Conservation (phyloP, 495 filamentous ascomycete genomes). For the Aspergillus leporis region DNA sequence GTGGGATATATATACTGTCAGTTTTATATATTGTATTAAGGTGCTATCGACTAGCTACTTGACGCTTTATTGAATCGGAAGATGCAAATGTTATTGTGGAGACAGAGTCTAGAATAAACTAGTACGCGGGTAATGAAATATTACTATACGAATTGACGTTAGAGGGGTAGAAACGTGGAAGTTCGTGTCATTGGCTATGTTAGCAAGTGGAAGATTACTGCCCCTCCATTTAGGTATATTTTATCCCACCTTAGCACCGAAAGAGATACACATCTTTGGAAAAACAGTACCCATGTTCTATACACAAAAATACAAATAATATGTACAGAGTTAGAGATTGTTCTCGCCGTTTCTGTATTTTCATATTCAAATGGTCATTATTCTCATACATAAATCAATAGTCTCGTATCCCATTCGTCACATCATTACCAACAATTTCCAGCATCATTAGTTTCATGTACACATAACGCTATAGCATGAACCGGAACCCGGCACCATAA, state of each 20-base stretch:
- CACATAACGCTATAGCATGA: slow-evolving; percentile 37
- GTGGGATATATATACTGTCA: no score
- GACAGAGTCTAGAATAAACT: not conserved
- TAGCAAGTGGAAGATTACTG: not conserved
- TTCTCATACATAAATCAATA: no score
- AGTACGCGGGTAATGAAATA: not conserved
- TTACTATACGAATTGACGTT: not conserved
- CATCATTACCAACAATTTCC: not conserved
- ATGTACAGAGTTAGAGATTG: no score
- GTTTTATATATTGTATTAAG: no score
- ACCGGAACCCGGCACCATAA: slow-evolving; percentile 51
- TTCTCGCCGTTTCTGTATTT: not conserved
- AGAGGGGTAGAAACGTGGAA: not conserved
- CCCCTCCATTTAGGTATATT: not conserved
- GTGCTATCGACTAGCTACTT: no score
- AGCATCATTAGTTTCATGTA: slow-evolving; percentile 1
- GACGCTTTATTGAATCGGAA: no score
- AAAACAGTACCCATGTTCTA: no score
- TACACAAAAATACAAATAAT: not conserved
- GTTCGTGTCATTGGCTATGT: not conserved
- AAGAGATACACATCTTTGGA: no score
- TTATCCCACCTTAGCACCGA: not conserved
- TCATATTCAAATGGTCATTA: no score
- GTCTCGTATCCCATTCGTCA: not conserved
- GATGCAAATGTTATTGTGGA: not conserved